Base-by-base conservation (phyloP, 2,329 filamentous ascomycete genomes). In the Fonsecaea pedrosoi region DNA sequence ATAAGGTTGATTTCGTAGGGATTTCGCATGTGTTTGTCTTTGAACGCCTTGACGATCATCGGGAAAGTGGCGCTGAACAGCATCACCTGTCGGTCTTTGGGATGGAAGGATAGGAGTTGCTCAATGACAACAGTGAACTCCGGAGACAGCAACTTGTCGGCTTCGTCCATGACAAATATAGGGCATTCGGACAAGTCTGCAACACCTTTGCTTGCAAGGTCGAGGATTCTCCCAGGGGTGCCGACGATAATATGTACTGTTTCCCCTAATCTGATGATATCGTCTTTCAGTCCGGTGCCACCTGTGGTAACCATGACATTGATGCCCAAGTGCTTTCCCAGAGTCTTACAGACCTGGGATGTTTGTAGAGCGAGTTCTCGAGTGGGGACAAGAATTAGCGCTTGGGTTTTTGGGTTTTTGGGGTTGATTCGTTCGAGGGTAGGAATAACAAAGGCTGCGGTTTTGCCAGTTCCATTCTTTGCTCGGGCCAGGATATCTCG, bases 261-360 rank as follows among this genome's bases (percentile, higher is more conserved):
- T 73, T 99, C 94, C 80, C 92, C 91, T 73, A 99, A 83, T 76
- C 95, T 92, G 74, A 99, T 89, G 77, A 99, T 99, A 78, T 99
- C 95, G 79, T 99, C 95, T 77, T 95, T 92, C 64, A 99, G 84
- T 32, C 92, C 92, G 50, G 95, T 98, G 75, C 95, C 95, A 80
- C 95, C 95, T 30, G 96, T 99, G 56, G 94, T 97, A 73, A 99
- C 96, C 96, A 99, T 99, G 76, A 99, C 94, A 76, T 99, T 98
- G 81, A 99, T 86, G 65, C 93, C 93, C 48, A 99, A 89, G 77
- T 99, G 94, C 82, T 99, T 98, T 70, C 96, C 96, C 55, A 99
- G 87, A 12, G 90, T 97, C 85, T 98, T 99, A 88, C 95, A 99
- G 73, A 99, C 95, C 81, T 99, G 95, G 58, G 96, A 99, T 68